Conservation (phyloP, 2,329 filamentous ascomycete species). For the Fusarium heterosporum region DNA sequence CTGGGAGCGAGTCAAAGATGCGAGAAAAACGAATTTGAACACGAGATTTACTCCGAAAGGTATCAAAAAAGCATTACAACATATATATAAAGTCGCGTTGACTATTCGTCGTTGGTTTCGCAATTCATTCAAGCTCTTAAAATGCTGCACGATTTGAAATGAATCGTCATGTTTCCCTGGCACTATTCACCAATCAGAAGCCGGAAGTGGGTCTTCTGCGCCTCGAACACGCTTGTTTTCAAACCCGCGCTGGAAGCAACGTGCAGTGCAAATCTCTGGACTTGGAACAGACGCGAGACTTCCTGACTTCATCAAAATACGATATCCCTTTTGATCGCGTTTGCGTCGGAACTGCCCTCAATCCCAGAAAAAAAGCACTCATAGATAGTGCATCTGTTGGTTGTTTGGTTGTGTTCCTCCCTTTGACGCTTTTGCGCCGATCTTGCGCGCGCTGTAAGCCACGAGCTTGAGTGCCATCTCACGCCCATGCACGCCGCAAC, state of each 20-base stretch:
- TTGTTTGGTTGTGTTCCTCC: constrained; percentile 6
- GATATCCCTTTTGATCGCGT: constrained; percentile 27
- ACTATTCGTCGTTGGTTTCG: constrained; percentile 21
- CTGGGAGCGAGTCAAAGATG: constrained; percentile 13
- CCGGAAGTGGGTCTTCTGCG: constrained; percentile 11
- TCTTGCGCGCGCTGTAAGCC: constrained; percentile 43
- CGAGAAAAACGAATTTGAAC: constrained; percentile 11
- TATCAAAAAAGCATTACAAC: neutral
- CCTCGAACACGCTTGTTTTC: constrained; percentile 16
- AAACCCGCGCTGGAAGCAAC: neutral
- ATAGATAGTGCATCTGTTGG: constrained; percentile 14
- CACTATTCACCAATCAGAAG: constrained; percentile 23
- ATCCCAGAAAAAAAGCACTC: constrained; percentile 5
- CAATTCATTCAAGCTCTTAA: constrained; percentile 5
- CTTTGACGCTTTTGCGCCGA: constrained; percentile 33
- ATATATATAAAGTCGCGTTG: constrained; percentile 6
- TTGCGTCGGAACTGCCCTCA: constrained; percentile 26
- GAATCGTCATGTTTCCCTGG: constrained; percentile 21
- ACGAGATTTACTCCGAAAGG: neutral
- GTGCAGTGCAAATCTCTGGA: constrained; percentile 17
- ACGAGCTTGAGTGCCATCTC: constrained; percentile 42
- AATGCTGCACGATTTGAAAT: neutral
- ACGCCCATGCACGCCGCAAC: constrained; percentile 44
- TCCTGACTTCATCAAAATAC: constrained; percentile 28
- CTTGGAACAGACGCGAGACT: constrained; percentile 43